A percentile compares a stretch with the other conserved stretches of the same genome.
phyloP scores from a whole-genome alignment of 177 flowering plant species.

The Vitis hybrid region DNA sequence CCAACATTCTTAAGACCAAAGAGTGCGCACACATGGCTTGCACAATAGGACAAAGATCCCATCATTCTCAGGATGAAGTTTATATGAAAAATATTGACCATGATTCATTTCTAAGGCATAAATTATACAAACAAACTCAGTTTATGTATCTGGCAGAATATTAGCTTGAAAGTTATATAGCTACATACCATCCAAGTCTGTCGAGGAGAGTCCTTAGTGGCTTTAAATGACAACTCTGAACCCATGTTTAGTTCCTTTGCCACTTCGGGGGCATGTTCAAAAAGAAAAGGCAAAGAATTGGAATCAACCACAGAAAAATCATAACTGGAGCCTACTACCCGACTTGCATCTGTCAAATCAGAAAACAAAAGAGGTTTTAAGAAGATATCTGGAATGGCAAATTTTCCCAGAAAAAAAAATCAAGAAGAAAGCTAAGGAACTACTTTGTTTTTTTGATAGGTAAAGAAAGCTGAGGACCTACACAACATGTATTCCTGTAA shows the following conservation, averaged over 20 bases:
- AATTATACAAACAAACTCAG: no score
- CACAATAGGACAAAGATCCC: no score
- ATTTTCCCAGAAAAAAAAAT: background rate
- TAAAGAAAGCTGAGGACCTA: no score
- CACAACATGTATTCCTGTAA: no score
- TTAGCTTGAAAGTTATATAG: background rate
- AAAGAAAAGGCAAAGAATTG: slow-evolving; percentile 74
- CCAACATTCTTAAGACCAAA: no score
- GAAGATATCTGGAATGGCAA: background rate
- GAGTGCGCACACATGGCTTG: no score
- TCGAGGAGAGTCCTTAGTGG: slow-evolving; percentile 32
- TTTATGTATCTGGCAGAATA: background rate
- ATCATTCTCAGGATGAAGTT: no score
- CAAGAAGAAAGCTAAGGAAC: background rate
- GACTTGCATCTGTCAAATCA: slow-evolving; percentile 47
- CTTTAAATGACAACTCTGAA: slow-evolving; percentile 45
- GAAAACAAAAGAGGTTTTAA: slow-evolving; percentile 9
- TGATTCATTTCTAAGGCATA: no score
- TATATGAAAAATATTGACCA: no score
- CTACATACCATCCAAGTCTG: slow-evolving; percentile 68
- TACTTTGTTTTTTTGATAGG: no score
- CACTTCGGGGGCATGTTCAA: slow-evolving; percentile 78
- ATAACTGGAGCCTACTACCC: slow-evolving; percentile 59
- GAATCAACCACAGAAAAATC: slow-evolving; percentile 86
- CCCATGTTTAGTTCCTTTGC: slow-evolving; percentile 56